Conservation (phyloP, 164 flowering plant species). For the Stephania cephalantha region DNA sequence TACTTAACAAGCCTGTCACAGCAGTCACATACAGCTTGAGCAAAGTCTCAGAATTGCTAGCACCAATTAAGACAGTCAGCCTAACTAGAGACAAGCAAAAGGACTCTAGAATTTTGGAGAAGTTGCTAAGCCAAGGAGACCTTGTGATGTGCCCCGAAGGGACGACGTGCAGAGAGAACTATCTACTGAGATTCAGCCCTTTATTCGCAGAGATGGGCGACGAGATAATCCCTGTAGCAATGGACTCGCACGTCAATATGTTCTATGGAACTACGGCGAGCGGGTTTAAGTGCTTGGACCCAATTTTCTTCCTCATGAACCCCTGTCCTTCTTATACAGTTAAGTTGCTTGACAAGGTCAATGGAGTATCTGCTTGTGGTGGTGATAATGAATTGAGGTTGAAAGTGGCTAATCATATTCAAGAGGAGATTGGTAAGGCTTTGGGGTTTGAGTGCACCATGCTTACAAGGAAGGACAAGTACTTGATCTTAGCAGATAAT, state of each 20-base stretch:
- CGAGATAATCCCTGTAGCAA: constrained; percentile 35
- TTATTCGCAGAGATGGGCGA: constrained; percentile 34
- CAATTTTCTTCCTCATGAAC: constrained; percentile 36
- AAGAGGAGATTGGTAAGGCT: constrained; percentile 36
- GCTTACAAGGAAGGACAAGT: constrained; percentile 67
- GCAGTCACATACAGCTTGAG: constrained; percentile 32
- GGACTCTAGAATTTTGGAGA: constrained; percentile 26
- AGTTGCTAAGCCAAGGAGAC: constrained; percentile 26
- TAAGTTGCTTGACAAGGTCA: constrained; percentile 24
- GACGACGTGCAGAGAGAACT: constrained; percentile 43
- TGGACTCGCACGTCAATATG: constrained; percentile 23
- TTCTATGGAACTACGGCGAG: constrained; percentile 39
- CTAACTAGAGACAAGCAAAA: constrained; percentile 24
- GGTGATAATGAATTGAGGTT: constrained; percentile 25
- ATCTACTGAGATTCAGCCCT: constrained; percentile 34
- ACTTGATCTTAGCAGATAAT: constrained; percentile 49
- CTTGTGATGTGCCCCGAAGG: constrained; percentile 42
- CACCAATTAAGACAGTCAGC: constrained; percentile 34
- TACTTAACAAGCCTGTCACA: constrained; percentile 18
- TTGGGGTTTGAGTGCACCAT: constrained; percentile 56
- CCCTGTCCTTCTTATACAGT: constrained; percentile 26
- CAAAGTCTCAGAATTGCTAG: constrained; percentile 22
- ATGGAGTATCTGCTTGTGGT: constrained; percentile 19
- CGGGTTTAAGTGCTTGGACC: constrained; percentile 38
- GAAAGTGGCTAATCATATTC: constrained; percentile 53